phyloP scores from a whole-genome alignment of 129 eudicot genomes.

The Artemisia argyi region DNA sequence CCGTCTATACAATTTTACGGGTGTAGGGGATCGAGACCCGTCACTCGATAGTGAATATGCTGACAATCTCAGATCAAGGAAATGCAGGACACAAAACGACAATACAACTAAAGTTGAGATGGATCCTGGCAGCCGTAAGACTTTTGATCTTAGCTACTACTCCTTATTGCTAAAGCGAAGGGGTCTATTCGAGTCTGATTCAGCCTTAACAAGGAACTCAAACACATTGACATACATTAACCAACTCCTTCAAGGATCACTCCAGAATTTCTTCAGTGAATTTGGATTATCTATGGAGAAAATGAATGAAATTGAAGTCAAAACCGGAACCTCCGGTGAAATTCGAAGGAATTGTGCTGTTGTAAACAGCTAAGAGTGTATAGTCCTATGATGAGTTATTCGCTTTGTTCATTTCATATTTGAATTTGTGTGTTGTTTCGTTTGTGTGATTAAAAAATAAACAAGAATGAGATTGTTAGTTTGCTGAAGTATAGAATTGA shows the following conservation, averaged over 20 bases:
- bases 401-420: conserved; percentile 13
- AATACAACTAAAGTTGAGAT: conserved; percentile 64
- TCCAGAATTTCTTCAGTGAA: conserved; percentile 49
- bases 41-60: conserved; percentile 79
- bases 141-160: conserved; percentile 87
- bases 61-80: conserved; percentile 48
- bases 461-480: not conserved
- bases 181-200: conserved; percentile 71
- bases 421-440: not conserved
- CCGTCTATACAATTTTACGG: conserved; percentile 84
- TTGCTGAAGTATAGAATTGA: not conserved
- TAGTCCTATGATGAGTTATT: not conserved
- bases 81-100: conserved; percentile 53
- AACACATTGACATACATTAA: conserved; percentile 46
- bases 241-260: conserved; percentile 57
- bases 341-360: conserved; percentile 65
- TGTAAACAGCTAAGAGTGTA: conserved; percentile 43
- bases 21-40: conserved; percentile 70
- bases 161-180: conserved; percentile 61
- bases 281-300: conserved; percentile 81
- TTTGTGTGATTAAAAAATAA: not conserved
- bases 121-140: conserved; percentile 92
- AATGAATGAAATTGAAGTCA: conserved; percentile 61
- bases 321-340: conserved; percentile 71
- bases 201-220: conserved; percentile 56